These are phyloP conservation scores for Neofusicoccum kwambonambiense DNA, from an alignment of 2,329 filamentous ascomycete genomes.

Conservation along the genomic window DNA sequence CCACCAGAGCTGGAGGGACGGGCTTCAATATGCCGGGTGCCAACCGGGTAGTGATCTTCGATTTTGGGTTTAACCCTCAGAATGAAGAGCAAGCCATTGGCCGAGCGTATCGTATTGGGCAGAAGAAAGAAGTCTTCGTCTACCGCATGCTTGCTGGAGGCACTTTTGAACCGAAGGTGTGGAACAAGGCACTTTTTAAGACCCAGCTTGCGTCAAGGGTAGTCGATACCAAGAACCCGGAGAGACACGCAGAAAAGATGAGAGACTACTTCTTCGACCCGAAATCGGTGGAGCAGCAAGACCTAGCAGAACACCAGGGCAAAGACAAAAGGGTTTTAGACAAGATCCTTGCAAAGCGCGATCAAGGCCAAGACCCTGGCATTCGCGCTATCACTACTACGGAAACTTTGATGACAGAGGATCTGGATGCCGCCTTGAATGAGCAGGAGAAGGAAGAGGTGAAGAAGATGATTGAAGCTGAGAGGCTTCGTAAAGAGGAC, in stretches of 20 bases:
- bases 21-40: constrained; percentile 83
- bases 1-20: constrained; percentile 76
- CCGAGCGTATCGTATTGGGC: constrained; percentile 80
- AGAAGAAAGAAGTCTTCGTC: constrained; percentile 76
- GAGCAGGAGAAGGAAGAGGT: constrained; percentile 61
- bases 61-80: constrained; percentile 77
- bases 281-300: constrained; percentile 50
- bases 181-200: constrained; percentile 78
- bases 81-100: constrained; percentile 86
- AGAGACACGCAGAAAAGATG: constrained; percentile 59
- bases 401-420: constrained; percentile 71
- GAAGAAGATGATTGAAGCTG: constrained; percentile 27
- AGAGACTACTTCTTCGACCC: constrained; percentile 61
- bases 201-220: constrained; percentile 74
- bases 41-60: constrained; percentile 83
- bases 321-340: constrained; percentile 64
- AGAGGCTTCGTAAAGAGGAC: constrained; percentile 4
- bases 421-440: constrained; percentile 55
- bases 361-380: constrained; percentile 37
- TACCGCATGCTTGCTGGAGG: constrained; percentile 78
- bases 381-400: constrained; percentile 63
- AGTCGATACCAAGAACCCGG: constrained; percentile 77
- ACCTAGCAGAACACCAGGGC: constrained; percentile 55
- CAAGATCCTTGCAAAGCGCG: constrained; percentile 54
- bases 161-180: constrained; percentile 73